Evolutionary conservation across 257 asterid species (phyloP), one percentile per base, ranked within the genome.

Genomic region (Galeopsis tetrahit): DNA sequence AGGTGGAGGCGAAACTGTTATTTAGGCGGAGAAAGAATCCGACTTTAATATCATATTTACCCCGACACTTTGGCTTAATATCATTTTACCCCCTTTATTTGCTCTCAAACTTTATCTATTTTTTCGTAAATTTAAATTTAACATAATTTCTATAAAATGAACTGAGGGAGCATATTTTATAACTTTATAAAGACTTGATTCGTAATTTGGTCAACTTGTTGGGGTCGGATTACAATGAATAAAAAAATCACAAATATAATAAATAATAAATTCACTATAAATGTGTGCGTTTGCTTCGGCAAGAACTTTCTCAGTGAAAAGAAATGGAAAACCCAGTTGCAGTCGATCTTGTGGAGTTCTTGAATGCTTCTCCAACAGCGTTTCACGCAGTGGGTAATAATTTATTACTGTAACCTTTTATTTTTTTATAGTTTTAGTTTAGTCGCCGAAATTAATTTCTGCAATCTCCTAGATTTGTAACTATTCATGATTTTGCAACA

Each of bases 341-440:
- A 6, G 36, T 73, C 72, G 95, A 88, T 82, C 94, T 93, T 6
- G 82, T 93, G 44, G 91, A 89, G 70, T 93, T 91, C 88, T 73
- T 93, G 84, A 93, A 93, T 68, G 90, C 95, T 78, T 93, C 97
- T 14, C 97, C 98, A 28, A 91, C 98, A 33, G 96, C 96, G 69
- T 93, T 91, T 79, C 98, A 93, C 17, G 98, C 98, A 46, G 98
- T 93, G 11, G 98, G 98, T 93, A 86, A 77, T 48, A 0, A 31
- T 35, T 63, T 35, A 32, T 42, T 71, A 42, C n/a, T n/a, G n/a
- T n/a, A n/a, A n/a, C 13, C 64, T 17, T 34, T 15, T 44, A 49
- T 56, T 14, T 7, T 13, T 34, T 10, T 4, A 10, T 51, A 62
- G n/a, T 66, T 67, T 2, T 21, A 21, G 28, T 21, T 21, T 56